These are phyloP conservation scores for Apiotrichum porosum DNA, from an alignment of 1,284 basidiomycete species.

Conservation along the genomic window DNA sequence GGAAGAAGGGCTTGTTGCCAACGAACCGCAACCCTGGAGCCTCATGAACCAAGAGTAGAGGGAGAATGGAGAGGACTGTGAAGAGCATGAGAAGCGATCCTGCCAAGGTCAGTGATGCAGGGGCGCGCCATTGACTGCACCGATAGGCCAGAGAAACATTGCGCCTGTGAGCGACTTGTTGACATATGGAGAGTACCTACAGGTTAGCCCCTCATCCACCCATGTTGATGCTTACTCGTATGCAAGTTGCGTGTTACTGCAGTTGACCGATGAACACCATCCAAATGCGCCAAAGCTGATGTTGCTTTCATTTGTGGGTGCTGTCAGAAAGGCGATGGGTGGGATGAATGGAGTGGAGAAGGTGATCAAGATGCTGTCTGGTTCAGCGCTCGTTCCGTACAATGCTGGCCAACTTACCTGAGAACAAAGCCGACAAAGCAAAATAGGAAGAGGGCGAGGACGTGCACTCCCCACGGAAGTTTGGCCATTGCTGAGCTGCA, in stretches of 20 bases:
- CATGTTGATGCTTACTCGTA: conserved; percentile 33
- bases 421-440: conserved; percentile 34
- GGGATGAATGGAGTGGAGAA: conserved; percentile 45
- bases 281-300: conserved; percentile 42
- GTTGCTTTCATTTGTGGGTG: conserved; percentile 15
- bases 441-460: conserved; percentile 41
- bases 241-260: conserved; percentile 24
- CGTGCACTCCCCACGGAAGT: conserved; percentile 41
- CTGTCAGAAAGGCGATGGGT: conserved; percentile 35
- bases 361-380: conserved; percentile 34
- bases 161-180: conserved; percentile 35
- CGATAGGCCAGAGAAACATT: conserved; percentile 44
- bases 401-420: conserved; percentile 20
- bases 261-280: conserved; percentile 35
- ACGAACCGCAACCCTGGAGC: conserved; percentile 30
- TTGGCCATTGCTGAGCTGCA: background rate
- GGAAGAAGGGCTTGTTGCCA: conserved; percentile 40
- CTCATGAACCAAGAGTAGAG: conserved; percentile 43
- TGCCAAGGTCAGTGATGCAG: conserved; percentile 19
- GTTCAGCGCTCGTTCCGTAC: no score
- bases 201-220: background rate
- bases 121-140: no score
- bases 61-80: conserved; percentile 40
- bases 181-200: conserved; percentile 37
- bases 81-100: conserved; percentile 33